phyloP scores from a whole-genome alignment of 352 stramenopile species.

The Phytophthora cryptogea region DNA sequence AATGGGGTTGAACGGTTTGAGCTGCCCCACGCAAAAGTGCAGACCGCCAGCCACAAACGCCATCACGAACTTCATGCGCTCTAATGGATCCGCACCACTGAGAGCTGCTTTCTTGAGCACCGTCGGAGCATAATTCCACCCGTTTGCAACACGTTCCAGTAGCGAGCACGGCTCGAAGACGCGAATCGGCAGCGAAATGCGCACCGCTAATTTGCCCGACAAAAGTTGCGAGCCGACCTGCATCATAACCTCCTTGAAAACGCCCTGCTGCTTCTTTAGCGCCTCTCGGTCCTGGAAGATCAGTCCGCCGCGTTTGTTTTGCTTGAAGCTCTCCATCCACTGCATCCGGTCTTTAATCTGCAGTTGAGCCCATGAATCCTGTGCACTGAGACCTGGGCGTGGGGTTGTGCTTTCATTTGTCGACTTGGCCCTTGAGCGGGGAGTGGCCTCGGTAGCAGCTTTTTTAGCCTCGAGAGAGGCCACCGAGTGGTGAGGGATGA shows the following conservation, averaged over 20 bases:
- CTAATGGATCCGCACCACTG: constrained; percentile 47
- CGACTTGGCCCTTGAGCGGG: constrained; percentile 5
- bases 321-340: constrained; percentile 62
- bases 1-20: constrained; percentile 86
- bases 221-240: constrained; percentile 74
- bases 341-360: constrained; percentile 61
- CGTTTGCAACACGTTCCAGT: constrained; percentile 74
- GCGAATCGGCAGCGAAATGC: constrained; percentile 75
- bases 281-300: constrained; percentile 66
- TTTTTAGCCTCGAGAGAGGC: constrained; percentile 36
- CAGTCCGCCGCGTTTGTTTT: constrained; percentile 76
- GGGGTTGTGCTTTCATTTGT: constrained; percentile 8
- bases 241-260: constrained; percentile 82
- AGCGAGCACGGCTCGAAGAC: constrained; percentile 79
- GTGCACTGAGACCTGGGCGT: constrained; percentile 18
- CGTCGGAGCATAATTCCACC: constrained; percentile 79
- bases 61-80: constrained; percentile 77
- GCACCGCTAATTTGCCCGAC: constrained; percentile 66
- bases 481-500: constrained; percentile 52
- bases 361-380: constrained; percentile 51
- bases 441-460: constrained; percentile 18
- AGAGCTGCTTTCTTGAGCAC: constrained; percentile 73
- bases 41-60: constrained; percentile 67
- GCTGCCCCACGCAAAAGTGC: constrained; percentile 74
- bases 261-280: constrained; percentile 82